Evolutionary conservation across 257 asterid genomes (phyloP).

Genomic region (Cordia subcordata): DNA sequence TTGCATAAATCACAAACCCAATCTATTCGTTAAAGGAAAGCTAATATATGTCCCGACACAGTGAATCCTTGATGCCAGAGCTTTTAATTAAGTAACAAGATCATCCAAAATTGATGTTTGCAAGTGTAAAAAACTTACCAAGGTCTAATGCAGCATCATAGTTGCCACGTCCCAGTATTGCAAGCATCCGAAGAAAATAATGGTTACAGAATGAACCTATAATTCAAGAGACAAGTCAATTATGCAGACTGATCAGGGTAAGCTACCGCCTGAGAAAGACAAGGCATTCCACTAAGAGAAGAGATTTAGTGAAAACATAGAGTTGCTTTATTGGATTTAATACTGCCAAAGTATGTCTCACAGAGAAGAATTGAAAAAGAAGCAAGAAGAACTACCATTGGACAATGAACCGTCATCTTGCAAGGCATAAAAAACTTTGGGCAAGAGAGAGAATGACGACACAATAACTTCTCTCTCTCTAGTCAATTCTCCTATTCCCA

Average conservation of each 20-base stretch:
- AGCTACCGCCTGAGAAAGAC: background rate
- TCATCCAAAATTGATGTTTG: background rate
- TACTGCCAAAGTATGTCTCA: no score
- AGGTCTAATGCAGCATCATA: conserved; percentile 52
- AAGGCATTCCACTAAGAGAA: background rate
- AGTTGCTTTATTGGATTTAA: background rate
- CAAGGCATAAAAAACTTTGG: no score
- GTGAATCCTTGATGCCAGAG: background rate
- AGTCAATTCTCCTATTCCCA: no score
- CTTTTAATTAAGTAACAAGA: background rate
- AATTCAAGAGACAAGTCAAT: background rate
- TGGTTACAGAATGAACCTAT: conserved; percentile 83
- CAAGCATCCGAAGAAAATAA: conserved; percentile 87
- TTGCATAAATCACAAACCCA: no score
- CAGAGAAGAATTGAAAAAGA: no score
- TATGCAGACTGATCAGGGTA: background rate
- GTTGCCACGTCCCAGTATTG: conserved; percentile 62
- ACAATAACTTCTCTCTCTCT: no score
- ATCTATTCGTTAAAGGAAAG: no score
- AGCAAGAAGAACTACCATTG: no score
- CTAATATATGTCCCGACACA: no score
- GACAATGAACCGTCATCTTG: no score
- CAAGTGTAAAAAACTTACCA: conserved; percentile 31
- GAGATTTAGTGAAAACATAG: background rate
- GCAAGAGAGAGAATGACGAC: no score